phyloP scores from a whole-genome alignment of 164 flowering plant genomes.

The Amborella trichopoda region DNA sequence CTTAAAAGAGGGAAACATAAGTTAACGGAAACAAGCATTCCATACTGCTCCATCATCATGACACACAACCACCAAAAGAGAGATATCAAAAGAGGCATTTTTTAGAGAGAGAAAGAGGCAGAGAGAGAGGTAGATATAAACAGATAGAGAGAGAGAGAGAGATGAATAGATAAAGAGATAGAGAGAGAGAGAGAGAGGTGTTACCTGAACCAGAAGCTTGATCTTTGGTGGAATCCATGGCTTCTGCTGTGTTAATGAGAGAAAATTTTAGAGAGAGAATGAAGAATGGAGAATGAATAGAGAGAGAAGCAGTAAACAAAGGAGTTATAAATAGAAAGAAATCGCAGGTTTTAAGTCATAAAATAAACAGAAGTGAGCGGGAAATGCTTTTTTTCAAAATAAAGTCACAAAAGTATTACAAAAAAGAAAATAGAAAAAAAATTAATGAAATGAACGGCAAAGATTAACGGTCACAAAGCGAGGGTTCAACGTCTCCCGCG shows the following conservation, averaged over 20 bases:
- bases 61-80: neutral
- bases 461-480: conserved; percentile 7
- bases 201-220: conserved; percentile 26
- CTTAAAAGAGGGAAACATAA: too few species aligned
- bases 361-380: neutral
- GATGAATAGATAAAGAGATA: neutral
- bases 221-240: conserved; percentile 30
- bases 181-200: neutral
- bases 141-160: neutral
- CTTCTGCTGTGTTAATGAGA: neutral
- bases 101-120: too few species aligned
- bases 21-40: too few species aligned
- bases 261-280: neutral
- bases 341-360: neutral
- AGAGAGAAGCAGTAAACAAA: neutral
- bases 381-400: neutral
- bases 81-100: neutral
- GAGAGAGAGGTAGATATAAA: too few species aligned
- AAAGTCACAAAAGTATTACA: conserved; percentile 4
- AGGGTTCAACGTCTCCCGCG: conserved; percentile 7
- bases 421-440: conserved; percentile 3
- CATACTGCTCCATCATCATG: too few species aligned
- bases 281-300: neutral
- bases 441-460: neutral
- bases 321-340: neutral